Base-by-base conservation (phyloP, 257 asterid species). In the Haberlea rhodopensis region DNA sequence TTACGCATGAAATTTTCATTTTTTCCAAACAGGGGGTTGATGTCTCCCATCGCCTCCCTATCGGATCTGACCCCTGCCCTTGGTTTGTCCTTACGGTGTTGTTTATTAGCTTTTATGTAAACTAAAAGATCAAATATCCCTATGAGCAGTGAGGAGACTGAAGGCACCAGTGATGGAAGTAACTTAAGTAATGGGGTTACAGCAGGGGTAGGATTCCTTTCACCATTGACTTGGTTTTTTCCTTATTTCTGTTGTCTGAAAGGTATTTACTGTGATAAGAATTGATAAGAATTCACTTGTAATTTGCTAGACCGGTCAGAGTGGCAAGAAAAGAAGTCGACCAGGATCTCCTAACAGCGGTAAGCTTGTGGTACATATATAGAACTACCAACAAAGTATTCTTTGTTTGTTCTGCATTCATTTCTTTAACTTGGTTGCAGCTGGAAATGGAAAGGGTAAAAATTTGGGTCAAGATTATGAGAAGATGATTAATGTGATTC, bases 111-210 rank as follows among this genome's bases (percentile, higher is more conserved):
- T 34, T 2, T 21, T 49, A 59, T 31, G 31, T 65, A 6, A 28
- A 67, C 65, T 56, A 56, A 79, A 29, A 28, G 31, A 43, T 52
- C 59, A 4, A 65, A 10, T 73, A 53, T 72, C 60, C 62, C 62
- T 51, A 22, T 66, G 60, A 68, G 66, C 87, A 94, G 97, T 57
- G 89, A 75, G 65, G 96, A 86, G 59, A 78, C 88, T 57, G 95
- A 76, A 23, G 96, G 84, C 67, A 86, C 95, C 67, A 94, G 95
- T 69, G 95, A 86, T 70, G 97, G 89, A 81, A 94, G 97, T 43
- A 43, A 43, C 20, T 2, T 4, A 16, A 43, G 51, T 65, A 80
- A 87, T 71, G 86, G 86, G 71, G 87, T 76, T 65, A 82, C 82
- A 48, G 69, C 80, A 16, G 73, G 72, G 88, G 97, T 86, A 73